These are phyloP conservation scores for Aspergillus hiratsukae DNA, from an alignment of 2,329 filamentous ascomycete species.

Conservation along the genomic window DNA sequence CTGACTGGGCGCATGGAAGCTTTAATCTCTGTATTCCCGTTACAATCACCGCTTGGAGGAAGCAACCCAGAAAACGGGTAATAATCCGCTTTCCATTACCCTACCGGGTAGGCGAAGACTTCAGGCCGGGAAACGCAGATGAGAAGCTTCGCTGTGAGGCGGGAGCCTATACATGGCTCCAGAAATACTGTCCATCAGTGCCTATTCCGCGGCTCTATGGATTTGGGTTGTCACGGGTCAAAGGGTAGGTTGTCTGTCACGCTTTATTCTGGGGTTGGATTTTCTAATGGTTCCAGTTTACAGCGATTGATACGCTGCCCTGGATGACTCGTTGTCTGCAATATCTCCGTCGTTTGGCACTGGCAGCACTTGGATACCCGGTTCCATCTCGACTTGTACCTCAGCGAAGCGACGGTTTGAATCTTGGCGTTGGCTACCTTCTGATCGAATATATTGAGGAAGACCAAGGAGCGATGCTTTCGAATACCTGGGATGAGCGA, in stretches of 20 bases:
- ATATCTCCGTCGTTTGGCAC: background rate
- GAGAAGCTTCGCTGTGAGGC: constrained; percentile 25
- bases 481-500: constrained; percentile 14
- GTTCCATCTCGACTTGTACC: background rate
- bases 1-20: constrained; percentile 16
- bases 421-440: constrained; percentile 7
- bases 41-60: constrained; percentile 1
- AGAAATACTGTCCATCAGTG: too few species aligned
- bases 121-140: constrained; percentile 19
- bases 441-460: constrained; percentile 17
- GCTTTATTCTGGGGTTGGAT: background rate
- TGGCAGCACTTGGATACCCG: background rate
- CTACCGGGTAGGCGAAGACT: constrained; percentile 17
- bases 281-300: background rate
- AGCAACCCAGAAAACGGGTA: constrained; percentile 1
- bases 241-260: background rate
- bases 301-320: background rate
- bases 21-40: constrained; percentile 21
- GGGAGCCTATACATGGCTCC: constrained; percentile 18
- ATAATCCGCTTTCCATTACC: constrained; percentile 19
- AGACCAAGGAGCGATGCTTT: constrained; percentile 17
- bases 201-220: too few species aligned
- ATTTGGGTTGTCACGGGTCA: background rate
- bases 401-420: background rate
- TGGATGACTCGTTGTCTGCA: background rate